Base-by-base conservation (phyloP, 1,284 basidiomycete genomes). In the Pisolithus thermaeus region DNA sequence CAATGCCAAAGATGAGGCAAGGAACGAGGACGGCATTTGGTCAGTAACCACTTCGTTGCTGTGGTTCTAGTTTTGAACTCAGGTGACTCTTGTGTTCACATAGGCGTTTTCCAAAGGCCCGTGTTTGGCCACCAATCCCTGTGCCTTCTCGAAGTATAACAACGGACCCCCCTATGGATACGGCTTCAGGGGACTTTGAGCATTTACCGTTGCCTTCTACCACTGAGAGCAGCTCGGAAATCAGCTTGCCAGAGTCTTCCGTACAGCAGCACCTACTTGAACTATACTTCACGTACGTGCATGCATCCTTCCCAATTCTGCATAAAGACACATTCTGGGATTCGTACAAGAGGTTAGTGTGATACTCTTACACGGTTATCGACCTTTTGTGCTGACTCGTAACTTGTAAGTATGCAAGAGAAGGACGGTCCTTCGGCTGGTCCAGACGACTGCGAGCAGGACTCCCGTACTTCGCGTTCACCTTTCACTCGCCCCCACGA, bases 11-110 rank as follows among this genome's bases (percentile, higher is more conserved):
- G 61, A 73, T 46, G 84, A 87, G 60, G 73, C 75, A 38, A 74
- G 86, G 60, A 88, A 84, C 60, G 83, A 87, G 58, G 87, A 85
- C 32, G 89, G 87, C 2, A 86, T 92, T 52, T 92, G 90, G 89
- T 81, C 55, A 46, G 74, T 66, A 8, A n/a, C 12, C 4, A 16
- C 27, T 20, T 14, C 20, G 14, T 14, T 7, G 8, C 42, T 27
- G 14, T 14, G 12, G 41, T 25, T 18, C 35, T 30, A 16, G 16
- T 14, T 7, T 40, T 9, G 28, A 48, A 23, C 22, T 46, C 44
- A 0, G 3, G 14, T 22, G 18, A n/a, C 9, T 7, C 38, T 4
- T 5, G 41, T 28, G 42, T n/a, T 20, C 41, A 4, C 40, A 12
- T 56, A 87, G 86, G 85, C 80, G 81, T 27, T 92, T 92, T 67